Percentiles rank a stretch among this genome's conserved stretches.
These are phyloP conservation scores for Oryza punctata DNA, from an alignment of 176 grass and related monocot species.

Conservation along the genomic window DNA sequence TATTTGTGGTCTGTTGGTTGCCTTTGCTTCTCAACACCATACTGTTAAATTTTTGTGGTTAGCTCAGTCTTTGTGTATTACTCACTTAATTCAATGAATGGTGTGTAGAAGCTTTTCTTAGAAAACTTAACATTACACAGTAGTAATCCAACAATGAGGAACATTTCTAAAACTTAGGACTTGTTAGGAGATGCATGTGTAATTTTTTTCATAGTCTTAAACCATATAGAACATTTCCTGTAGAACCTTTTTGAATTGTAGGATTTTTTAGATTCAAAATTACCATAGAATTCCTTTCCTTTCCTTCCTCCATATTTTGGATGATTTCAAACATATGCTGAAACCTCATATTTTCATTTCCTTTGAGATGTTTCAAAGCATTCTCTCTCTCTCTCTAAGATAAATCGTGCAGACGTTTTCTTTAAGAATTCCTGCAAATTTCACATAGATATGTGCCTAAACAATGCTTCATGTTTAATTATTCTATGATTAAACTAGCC, in stretches of 20 bases:
- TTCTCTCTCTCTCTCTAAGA: not conserved
- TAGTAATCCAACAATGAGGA: not conserved
- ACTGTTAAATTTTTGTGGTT: not conserved
- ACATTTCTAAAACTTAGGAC: not conserved
- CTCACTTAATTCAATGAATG: not conserved
- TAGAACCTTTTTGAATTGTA: not conserved
- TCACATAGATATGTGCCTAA: not conserved
- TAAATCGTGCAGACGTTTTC: not conserved
- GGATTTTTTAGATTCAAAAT: not conserved
- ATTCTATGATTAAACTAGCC: not conserved
- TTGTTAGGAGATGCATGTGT: too few relatives aligned
- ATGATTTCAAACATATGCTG: not conserved
- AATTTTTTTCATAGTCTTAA: not conserved
- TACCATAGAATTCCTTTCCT: not conserved
- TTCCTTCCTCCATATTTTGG: not conserved
- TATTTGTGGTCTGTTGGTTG: not conserved
- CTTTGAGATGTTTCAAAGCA: not conserved
- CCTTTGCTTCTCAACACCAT: not conserved
- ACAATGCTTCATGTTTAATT: not conserved
- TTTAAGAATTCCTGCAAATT: not conserved
- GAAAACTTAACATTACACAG: not conserved
- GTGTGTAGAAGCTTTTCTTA: not conserved
- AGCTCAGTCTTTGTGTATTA: not conserved
- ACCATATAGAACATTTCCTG: not conserved
- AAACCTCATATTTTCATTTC: not conserved